Evolutionary conservation across 257 asterid genomes (phyloP), one percentile per base, ranked within the genome.

Genomic region (Solanum sparsipilum): DNA sequence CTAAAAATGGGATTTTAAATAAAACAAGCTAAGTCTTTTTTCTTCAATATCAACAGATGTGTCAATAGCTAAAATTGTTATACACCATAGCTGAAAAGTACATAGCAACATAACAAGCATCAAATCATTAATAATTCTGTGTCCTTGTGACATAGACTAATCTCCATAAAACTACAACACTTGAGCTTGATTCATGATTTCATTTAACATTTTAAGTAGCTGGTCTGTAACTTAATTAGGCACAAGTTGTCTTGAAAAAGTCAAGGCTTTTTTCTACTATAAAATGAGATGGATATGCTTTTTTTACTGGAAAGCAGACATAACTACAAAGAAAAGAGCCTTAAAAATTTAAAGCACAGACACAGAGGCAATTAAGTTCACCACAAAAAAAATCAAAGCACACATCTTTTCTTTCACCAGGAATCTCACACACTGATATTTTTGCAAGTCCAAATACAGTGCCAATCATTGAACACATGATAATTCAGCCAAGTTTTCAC

Each of bases 1-100:
- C 86, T 87, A 74, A 31, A 36, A 36, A 58, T 84, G 84, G 4
- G 78, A 75, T 86, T 88, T 73, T 31, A 87, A 85, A 65, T 86
- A 27, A 79, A 68, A 71, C 35, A 31, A 46, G 84, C 9, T 16
- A 8, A 79, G 72, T 39, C 38, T 4, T 44, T 23, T 27, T 78
- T 41, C 63, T 16, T 41, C 63, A 78, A 16, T 75, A n/a, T 78
- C 36, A 78, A 41, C 36, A 78, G 25, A 41, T 39, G 46, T 25
- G n/a, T 13, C 84, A 78, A 25, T 44, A n/a, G 84, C 36, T 27
- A 39, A 78, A 56, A 32, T n/a, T 76, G 84, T 76, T 39, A 78
- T 25, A 39, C 63, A 39, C 16, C 63, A 39, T 13, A 78, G 58
- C 10, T n/a, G 13, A 78, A 76, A 39, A 39, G 67, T 58, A 7